Base-by-base conservation (phyloP, 164 flowering plant species). In the Cinnamomum chago region DNA sequence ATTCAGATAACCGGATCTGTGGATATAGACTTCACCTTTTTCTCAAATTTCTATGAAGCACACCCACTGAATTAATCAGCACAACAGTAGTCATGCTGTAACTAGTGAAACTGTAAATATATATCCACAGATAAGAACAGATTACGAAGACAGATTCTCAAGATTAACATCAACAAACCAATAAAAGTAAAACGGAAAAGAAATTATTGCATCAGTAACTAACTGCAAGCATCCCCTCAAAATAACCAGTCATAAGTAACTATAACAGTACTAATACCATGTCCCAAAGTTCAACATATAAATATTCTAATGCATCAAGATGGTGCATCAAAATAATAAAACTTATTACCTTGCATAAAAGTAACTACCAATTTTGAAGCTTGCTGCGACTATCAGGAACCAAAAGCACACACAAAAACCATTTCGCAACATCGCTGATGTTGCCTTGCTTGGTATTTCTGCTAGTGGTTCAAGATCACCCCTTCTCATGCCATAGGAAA, bases 381-480 rank as follows among this genome's bases (percentile, higher is more conserved):
- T 84, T 69, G 81, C 74, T 20, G 88, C 82, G 60, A 88, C 79
- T 47, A 88, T 70, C 62, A 85, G 71, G 52, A 86, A 83, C 86
- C 84, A 88, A 20, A 88, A 82, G 74, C 84, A 72, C 3, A 84
- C 79, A 78, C 75, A 82, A 64, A 82, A 76, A 71, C 81, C 77
- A 58, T 81, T 71, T 24, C 85, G 73, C 18, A 83, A 50, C 50
- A 82, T 68, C 20, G 78, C 30, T 0, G 83, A 75, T 15, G 70
- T 68, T 4, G 82, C 77, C 84, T 86, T 88, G 75, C 83, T 74
- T 0, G 83, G 76, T n/a, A 77, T 15, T 3, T 75, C 77, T 62
- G 72, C 55, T 65, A 75, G 28, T 18, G 69, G 47, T 18, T 67
- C 60, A 55, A 77, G 78, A 67, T 67, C 69, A 67, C 17, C 69